Percentiles rank a stretch among this genome's conserved stretches.
phyloP scores from a whole-genome alignment of 2,329 filamentous ascomycete species.

The Aspergillus cejpii region DNA sequence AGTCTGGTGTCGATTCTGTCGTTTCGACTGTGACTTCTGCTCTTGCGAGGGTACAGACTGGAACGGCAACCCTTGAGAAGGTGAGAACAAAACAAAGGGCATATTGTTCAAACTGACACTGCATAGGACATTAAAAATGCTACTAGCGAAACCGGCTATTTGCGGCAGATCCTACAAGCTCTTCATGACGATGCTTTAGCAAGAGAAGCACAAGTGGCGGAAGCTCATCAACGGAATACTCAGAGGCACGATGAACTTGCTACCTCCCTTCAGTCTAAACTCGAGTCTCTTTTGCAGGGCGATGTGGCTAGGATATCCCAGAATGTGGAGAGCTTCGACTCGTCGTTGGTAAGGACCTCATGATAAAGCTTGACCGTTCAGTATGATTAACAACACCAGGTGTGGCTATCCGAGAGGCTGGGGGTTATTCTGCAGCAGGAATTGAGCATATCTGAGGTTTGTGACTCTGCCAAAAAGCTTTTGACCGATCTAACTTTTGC shows the following conservation, averaged over 20 bases:
- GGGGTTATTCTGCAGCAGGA: constrained; percentile 29
- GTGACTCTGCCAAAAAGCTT: not conserved
- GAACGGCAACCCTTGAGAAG: constrained; percentile 16
- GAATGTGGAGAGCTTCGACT: constrained; percentile 28
- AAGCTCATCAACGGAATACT: constrained; percentile 24
- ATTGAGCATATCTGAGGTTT: constrained; percentile 29
- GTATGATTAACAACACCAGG: constrained; percentile 18
- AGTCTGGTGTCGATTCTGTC: constrained; percentile 19
- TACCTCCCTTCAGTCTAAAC: constrained; percentile 26
- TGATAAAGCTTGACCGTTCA: constrained; percentile 2
- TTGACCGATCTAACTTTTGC: constrained; percentile 15
- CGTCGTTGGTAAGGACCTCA: constrained; percentile 28
- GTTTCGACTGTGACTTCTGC: constrained; percentile 16
- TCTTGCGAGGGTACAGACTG: constrained; percentile 16
- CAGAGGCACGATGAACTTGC: constrained; percentile 26
- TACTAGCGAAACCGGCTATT: constrained; percentile 17
- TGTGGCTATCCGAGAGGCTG: constrained; percentile 28
- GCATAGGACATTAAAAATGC: constrained; percentile 29
- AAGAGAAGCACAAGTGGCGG: constrained; percentile 23
- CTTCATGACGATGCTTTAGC: constrained; percentile 26
- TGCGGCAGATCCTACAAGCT: constrained; percentile 22
- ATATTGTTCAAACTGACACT: constrained; percentile 1
- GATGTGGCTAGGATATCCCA: constrained; percentile 26
- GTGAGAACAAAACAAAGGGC: constrained; percentile 10
- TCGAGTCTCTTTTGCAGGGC: constrained; percentile 28